Percentiles rank a stretch among this genome's conserved stretches.
phyloP scores from a whole-genome alignment of 139 green algal species.

The Chlorella ohadii region DNA sequence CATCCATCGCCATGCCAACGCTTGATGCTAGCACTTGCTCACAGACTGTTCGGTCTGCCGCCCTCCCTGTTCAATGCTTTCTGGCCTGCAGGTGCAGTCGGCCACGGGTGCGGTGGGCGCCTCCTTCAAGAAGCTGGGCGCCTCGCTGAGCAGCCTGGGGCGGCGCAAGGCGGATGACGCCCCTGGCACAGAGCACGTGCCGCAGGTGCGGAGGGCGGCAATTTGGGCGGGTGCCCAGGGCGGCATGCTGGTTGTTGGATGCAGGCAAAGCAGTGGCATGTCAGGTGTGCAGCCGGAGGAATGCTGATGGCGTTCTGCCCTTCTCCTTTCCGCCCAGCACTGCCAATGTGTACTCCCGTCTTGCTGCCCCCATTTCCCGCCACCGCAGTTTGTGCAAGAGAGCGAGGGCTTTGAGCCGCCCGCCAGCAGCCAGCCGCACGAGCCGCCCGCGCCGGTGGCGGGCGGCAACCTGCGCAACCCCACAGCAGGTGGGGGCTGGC shows the following conservation, averaged over 20 bases:
- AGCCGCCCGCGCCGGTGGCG: not conserved
- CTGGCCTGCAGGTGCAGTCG: not conserved
- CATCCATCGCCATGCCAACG: not conserved
- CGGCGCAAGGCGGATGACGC: not conserved
- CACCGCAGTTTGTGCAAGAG: too few relatives aligned
- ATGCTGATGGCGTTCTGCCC: too few relatives aligned
- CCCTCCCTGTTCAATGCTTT: not conserved
- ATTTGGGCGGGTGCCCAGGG: too few relatives aligned
- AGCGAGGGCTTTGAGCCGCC: too few relatives aligned
- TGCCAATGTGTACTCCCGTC: too few relatives aligned
- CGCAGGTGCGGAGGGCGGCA: too few relatives aligned
- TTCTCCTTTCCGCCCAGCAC: too few relatives aligned
- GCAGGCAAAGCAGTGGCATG: too few relatives aligned
- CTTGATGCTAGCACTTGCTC: too few relatives aligned
- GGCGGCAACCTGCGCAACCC: not conserved
- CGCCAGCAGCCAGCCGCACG: not conserved
- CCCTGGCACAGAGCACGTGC: not conserved
- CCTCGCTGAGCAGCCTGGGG: not conserved
- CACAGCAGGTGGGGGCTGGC: not conserved
- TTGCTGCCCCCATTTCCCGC: too few relatives aligned
- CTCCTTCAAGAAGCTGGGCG: constrained; percentile 33
- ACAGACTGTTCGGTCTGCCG: not conserved
- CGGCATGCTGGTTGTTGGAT: too few relatives aligned
- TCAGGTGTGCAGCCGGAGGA: too few relatives aligned
- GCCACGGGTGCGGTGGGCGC: constrained; percentile 16